Evolutionary conservation across 805 yeast genomes (phyloP).

Genomic region (Debaryomyces prosopidis): DNA sequence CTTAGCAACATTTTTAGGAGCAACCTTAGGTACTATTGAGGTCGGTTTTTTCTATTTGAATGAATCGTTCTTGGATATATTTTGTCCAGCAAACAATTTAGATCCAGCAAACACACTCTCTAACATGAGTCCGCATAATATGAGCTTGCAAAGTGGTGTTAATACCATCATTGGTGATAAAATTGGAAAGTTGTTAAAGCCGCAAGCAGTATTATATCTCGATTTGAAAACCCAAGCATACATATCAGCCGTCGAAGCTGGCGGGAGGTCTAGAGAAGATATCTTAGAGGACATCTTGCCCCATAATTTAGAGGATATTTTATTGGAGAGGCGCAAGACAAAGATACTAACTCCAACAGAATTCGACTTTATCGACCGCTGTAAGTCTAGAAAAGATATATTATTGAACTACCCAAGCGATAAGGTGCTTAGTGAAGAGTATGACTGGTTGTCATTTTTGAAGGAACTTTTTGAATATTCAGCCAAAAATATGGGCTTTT

Average conservation of each 20-base stretch:
- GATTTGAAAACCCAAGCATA: constrained; percentile 95
- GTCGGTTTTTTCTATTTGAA: constrained; percentile 86
- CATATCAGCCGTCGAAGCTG: constrained; percentile 78
- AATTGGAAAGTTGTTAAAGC: constrained; percentile 66
- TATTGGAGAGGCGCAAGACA: constrained; percentile 33
- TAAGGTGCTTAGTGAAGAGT: constrained; percentile 62
- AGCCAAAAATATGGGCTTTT: constrained; percentile 67
- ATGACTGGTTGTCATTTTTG: constrained; percentile 84
- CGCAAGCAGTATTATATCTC: constrained; percentile 75
- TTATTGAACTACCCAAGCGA: constrained; percentile 49
- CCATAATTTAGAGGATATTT: constrained; percentile 51
- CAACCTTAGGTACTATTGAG: constrained; percentile 79
- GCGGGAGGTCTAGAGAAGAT: constrained; percentile 60
- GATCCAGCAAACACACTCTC: constrained; percentile 48
- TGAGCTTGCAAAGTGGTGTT: constrained; percentile 34
- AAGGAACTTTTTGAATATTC: constrained; percentile 78
- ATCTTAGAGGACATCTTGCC: constrained; percentile 80
- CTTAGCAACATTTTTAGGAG: constrained; percentile 83
- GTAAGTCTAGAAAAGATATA: constrained; percentile 67
- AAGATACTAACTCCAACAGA: constrained; percentile 69
- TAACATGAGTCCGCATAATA: constrained; percentile 30
- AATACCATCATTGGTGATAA: constrained; percentile 37
- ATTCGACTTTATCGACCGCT: constrained; percentile 71
- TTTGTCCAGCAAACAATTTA: constrained; percentile 71
- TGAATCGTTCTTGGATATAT: constrained; percentile 80